Percentiles rank a stretch among this genome's conserved stretches.
These are phyloP conservation scores for Yarrowia osloensis DNA, from an alignment of 805 yeast genomes.

Conservation along the genomic window DNA sequence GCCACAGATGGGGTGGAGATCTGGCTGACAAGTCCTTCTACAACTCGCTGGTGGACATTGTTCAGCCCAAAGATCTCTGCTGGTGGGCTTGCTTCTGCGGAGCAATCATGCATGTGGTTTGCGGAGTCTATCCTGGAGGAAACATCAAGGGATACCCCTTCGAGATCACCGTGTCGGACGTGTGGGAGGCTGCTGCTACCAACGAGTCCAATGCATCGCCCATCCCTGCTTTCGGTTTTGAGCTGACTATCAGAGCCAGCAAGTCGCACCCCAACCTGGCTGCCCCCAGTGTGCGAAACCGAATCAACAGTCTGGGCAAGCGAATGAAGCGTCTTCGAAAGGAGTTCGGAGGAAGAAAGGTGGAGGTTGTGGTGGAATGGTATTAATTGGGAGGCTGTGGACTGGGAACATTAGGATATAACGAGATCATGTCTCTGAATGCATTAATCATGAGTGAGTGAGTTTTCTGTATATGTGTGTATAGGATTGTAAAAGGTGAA, in stretches of 20 bases:
- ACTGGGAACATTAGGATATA: constrained; percentile 13
- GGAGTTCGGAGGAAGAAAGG: constrained; percentile 37
- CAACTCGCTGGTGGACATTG: constrained; percentile 37
- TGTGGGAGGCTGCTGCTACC: constrained; percentile 8
- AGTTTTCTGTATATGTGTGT: neutral
- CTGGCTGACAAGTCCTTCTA: constrained; percentile 54
- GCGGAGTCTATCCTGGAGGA: constrained; percentile 83
- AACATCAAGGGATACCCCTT: constrained; percentile 56
- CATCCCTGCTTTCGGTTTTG: constrained; percentile 34
- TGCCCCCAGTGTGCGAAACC: constrained; percentile 47
- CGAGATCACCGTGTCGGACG: constrained; percentile 34
- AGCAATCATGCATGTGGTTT: constrained; percentile 70
- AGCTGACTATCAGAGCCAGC: constrained; percentile 36
- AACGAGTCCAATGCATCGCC: constrained; percentile 4
- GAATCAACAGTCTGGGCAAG: constrained; percentile 59
- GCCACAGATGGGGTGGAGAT: constrained; percentile 84
- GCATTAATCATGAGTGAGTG: neutral
- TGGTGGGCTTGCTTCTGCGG: constrained; percentile 80
- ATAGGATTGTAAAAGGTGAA: too few relatives aligned
- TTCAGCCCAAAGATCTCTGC: constrained; percentile 47
- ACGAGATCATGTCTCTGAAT: neutral
- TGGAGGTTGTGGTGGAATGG: constrained; percentile 34
- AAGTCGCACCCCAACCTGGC: constrained; percentile 35
- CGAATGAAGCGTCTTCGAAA: constrained; percentile 57
- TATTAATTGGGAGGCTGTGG: constrained; percentile 7